Percentiles rank a stretch among this genome's conserved stretches.
Conservation (phyloP, 805 yeast species). For the Wickerhamomyces ciferrii region DNA sequence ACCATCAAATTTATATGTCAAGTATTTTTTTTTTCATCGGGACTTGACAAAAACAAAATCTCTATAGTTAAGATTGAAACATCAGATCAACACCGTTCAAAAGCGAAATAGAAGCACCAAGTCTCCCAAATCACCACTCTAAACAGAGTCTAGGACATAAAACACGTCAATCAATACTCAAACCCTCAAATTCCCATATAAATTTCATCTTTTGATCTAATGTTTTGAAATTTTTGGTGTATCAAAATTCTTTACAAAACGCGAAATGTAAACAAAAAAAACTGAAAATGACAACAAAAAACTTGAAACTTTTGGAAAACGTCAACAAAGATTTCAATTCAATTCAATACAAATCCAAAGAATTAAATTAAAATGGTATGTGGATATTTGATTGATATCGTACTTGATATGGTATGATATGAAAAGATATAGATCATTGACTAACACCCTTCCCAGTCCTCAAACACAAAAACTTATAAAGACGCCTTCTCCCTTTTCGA, state of each 20-base stretch:
- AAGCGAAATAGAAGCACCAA: too few relatives aligned
- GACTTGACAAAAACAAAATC: too few relatives aligned
- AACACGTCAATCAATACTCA: neutral
- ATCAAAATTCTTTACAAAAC: neutral
- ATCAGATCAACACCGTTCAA: too few relatives aligned
- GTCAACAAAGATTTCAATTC: too few relatives aligned
- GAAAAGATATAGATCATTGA: neutral
- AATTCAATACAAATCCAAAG: neutral
- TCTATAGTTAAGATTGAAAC: too few relatives aligned
- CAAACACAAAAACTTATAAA: constrained; percentile 45
- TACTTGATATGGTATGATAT: too few relatives aligned
- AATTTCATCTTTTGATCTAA: neutral
- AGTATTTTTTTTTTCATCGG: too few relatives aligned
- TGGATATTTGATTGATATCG: too few relatives aligned
- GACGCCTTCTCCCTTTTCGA: constrained; percentile 97
- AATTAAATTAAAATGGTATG: neutral
- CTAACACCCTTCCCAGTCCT: constrained; percentile 6
- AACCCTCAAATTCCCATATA: neutral
- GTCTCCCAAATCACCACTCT: too few relatives aligned
- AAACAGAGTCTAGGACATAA: too few relatives aligned
- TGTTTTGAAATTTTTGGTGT: neutral
- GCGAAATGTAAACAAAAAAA: constrained; percentile 1
- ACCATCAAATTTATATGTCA: too few relatives aligned
- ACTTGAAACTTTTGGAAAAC: neutral
- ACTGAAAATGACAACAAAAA: neutral